Evolutionary conservation across 768 basidiomycete genomes (phyloP).

Genomic region (Amanita rimosa): DNA sequence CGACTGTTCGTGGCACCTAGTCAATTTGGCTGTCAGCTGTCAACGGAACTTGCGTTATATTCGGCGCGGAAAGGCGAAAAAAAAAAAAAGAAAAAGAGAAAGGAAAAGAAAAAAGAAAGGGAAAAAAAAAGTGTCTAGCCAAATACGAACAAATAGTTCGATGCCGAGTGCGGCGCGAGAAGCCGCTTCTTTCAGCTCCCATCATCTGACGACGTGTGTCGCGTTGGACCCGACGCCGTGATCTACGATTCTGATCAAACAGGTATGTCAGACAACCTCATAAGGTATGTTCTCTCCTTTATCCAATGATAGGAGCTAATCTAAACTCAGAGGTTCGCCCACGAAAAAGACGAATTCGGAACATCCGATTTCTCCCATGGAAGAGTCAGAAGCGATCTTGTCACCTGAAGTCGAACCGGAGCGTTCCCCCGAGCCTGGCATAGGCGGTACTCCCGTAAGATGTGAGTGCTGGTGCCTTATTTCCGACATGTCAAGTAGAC

Average conservation of each 20-base stretch:
- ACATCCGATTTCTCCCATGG: conserved; percentile 36
- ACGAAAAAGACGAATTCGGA: conserved; percentile 23
- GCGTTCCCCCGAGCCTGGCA: conserved; percentile 46
- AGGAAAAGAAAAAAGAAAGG: neutral
- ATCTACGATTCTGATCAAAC: neutral
- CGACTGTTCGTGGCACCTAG: neutral
- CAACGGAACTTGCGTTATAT: neutral
- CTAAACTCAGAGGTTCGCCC: conserved; percentile 7
- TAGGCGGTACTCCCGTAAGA: conserved; percentile 66
- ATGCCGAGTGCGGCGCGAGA: neutral
- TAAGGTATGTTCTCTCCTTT: neutral
- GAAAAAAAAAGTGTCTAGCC: neutral
- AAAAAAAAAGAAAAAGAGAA: neutral
- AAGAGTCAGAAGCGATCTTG: conserved; percentile 50
- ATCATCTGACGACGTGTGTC: neutral
- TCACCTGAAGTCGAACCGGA: conserved; percentile 42
- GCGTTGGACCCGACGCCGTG: neutral
- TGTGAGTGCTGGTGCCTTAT: conserved; percentile 43
- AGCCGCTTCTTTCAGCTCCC: neutral
- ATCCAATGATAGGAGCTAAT: neutral
- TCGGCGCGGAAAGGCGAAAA: neutral
- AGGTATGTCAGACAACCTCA: neutral
- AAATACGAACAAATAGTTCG: neutral
- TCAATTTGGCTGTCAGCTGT: neutral
- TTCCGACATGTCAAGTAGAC: conserved; percentile 8